Evolutionary conservation across 148 eudicot genomes (phyloP).

Genomic region (Limonium bicolor): DNA sequence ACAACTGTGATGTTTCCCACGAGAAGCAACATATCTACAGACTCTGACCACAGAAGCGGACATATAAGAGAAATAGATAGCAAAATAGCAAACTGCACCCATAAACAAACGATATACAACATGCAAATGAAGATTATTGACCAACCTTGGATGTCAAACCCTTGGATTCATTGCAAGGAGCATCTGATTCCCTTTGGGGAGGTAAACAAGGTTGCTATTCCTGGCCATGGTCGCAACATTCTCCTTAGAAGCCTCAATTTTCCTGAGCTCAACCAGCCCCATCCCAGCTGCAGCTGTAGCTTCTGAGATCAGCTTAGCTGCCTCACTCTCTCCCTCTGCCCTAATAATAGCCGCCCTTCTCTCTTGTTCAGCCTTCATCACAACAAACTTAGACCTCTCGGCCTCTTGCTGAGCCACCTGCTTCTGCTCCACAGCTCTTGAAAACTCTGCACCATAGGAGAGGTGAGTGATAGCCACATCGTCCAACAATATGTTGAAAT

Average conservation of each 20-base stretch:
- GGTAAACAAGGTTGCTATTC: constrained; percentile 51
- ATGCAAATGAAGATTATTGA: no score
- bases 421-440: constrained; percentile 73
- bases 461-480: constrained; percentile 75
- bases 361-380: constrained; percentile 85
- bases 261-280: constrained; percentile 92
- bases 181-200: constrained; percentile 46
- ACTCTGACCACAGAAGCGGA: no score
- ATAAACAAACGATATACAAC: no score
- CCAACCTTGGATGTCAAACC: constrained; percentile 17
- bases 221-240: constrained; percentile 50
- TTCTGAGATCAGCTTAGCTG: constrained; percentile 91
- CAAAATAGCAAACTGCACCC: no score
- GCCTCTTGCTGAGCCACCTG: constrained; percentile 88
- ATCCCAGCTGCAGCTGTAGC: constrained; percentile 77
- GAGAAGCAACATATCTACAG: no score
- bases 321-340: constrained; percentile 94
- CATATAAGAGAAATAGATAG: no score
- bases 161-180: constrained; percentile 54
- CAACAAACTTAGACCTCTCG: constrained; percentile 77
- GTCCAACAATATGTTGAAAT: constrained; percentile 63
- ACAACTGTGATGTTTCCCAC: no score
- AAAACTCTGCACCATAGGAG: constrained; percentile 57
- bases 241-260: constrained; percentile 91
- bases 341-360: constrained; percentile 60